phyloP scores from a whole-genome alignment of 306 rosid species.

The Fagus sylvatica region DNA sequence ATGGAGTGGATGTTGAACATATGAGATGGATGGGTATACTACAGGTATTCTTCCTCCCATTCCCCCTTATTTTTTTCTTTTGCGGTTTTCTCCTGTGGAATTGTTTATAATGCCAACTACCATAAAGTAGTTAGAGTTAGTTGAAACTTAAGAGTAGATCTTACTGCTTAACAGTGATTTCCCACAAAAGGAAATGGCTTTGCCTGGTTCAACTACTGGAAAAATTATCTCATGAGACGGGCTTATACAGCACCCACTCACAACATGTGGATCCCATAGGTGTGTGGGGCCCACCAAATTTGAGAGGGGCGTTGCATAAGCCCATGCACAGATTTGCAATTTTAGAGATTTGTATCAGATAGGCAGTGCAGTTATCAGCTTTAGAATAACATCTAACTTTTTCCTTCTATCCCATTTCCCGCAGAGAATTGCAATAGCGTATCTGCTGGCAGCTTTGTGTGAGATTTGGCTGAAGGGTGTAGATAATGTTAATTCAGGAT shows the following conservation, averaged over 20 bases:
- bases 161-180: neutral
- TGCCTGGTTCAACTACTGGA: neutral
- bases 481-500: slow-evolving; percentile 51
- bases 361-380: neutral
- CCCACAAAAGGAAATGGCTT: neutral
- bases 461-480: slow-evolving; percentile 95
- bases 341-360: neutral
- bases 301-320: too few species aligned
- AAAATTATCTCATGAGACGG: too few species aligned
- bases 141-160: slow-evolving; percentile 3
- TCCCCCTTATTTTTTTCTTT: neutral
- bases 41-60: slow-evolving; percentile 50
- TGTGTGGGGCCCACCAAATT: too few species aligned
- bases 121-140: neutral
- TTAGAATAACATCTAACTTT: neutral
- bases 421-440: slow-evolving; percentile 89
- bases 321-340: neutral
- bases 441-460: slow-evolving; percentile 72
- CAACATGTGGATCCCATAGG: too few species aligned
- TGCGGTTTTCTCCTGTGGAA: neutral
- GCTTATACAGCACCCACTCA: too few species aligned
- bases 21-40: slow-evolving; percentile 88
- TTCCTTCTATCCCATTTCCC: slow-evolving; percentile 15
- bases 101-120: neutral
- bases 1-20: slow-evolving; percentile 75